phyloP scores from a whole-genome alignment of 2,329 filamentous ascomycete species.

The Lachnellula hyalina region DNA sequence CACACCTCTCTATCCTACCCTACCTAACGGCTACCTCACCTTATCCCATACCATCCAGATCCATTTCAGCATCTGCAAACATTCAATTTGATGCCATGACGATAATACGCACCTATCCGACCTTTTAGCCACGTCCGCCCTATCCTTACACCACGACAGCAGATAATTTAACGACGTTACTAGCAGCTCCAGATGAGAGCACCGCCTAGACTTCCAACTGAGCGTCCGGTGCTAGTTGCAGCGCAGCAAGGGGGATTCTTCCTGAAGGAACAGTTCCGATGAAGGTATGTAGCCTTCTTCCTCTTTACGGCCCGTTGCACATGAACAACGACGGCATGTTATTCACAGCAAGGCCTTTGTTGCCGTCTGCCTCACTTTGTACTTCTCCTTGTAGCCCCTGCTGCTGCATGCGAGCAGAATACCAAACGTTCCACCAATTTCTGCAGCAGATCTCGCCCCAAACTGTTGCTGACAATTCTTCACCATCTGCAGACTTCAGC shows the following conservation, averaged over 20 bases:
- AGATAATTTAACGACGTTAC: conserved; percentile 5
- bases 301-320: neutral
- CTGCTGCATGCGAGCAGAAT: conserved; percentile 17
- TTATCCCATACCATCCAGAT: neutral
- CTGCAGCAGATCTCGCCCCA: conserved; percentile 6
- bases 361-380: conserved; percentile 7
- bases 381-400: neutral
- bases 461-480: conserved; percentile 20
- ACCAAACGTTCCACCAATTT: conserved; percentile 15
- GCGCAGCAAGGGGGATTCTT: conserved; percentile 27
- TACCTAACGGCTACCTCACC: conserved; percentile 6
- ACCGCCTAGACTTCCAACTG: conserved; percentile 20
- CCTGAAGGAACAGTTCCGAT: conserved; percentile 23
- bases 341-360: conserved; percentile 5
- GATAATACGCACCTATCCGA: conserved; percentile 8
- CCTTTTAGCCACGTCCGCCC: conserved; percentile 2
- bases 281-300: conserved; percentile 28
- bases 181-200: conserved; percentile 29
- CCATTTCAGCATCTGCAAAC: neutral
- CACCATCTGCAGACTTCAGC: conserved; percentile 29
- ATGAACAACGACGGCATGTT: neutral
- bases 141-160: conserved; percentile 10
- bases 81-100: conserved; percentile 16
- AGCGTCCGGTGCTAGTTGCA: conserved; percentile 27
- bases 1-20: neutral